Base-by-base conservation (phyloP, 2,329 filamentous ascomycete species). In the Neodidymelliopsis sp. region DNA sequence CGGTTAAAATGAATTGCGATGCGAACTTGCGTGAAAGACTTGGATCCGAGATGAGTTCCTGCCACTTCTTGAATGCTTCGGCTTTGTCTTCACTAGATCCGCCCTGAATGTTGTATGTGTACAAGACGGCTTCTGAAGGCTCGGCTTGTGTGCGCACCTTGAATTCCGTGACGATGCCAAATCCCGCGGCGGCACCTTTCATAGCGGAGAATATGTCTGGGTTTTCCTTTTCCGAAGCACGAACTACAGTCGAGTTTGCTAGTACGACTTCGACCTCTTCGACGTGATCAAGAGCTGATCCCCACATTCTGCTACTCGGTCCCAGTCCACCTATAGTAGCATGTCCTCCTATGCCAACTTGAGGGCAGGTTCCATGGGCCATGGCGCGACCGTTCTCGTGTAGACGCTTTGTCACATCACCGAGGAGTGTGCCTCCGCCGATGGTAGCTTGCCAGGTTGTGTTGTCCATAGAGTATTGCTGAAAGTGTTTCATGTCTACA, bases 401-500 rank as follows among this genome's bases (percentile, higher is more conserved):
- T 4, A 75, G 59, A 6, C 57, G 58, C 36, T 68, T 63, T 2
- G 66, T 70, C 11, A 74, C 59, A 29, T 74, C 66, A 65, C 74
- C 43, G 51, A 84, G 71, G 0, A 81, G 69, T 0, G 79, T 77
- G 0, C 82, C 82, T 2, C 75, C 75, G 34, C 81, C 75, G 20
- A 81, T 72, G 4, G 71, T 75, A 1, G 79, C 79, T 43, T 77
- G 72, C 50, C 73, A 72, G 3, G 74, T 78, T 5, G 52, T 54
- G 1, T 69, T 60, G 53, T 81, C 71, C 42, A 81, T 65, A 3
- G 67, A 70, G 25, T 82, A 77, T 25, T 74, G 66, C 49, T 78
- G 74, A 59, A 81, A 77, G 39, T 74, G 66, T 52, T 77, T 73
- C 53, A 82, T 62, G 55, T 81, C 78, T n/a, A 83, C 71, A 0